Base-by-base conservation (phyloP, 352 stramenopile species). In the Pythium insidiosum region DNA sequence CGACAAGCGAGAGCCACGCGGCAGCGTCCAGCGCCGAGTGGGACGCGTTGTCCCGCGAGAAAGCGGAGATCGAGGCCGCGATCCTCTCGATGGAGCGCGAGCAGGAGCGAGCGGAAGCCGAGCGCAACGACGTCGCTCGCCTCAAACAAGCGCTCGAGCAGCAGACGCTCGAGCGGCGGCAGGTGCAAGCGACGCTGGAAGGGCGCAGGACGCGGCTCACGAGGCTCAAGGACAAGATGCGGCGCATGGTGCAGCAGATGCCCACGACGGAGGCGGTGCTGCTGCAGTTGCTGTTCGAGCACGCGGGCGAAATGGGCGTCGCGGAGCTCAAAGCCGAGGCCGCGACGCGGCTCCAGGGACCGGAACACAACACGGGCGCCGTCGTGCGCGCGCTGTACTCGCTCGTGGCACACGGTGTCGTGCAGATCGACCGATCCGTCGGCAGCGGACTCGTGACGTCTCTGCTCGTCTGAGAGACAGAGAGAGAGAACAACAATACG, bases 391-490 rank as follows among this genome's bases (percentile, higher is more conserved):
- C 71, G 22, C 53, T 84, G 5, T 84, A 84, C 42, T 74, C 68
- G 29, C 53, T 84, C 9, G 66, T 84, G 11, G 71, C 68, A 12
- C 76, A 78, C 29, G 68, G 67, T 15, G 50, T 84, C 16, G 69
- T 84, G 47, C 71, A 81, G 50, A 77, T 81, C 43, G 71, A 84
- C 47, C 58, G 71, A 6, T 79, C 68, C 4, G 71, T 65, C 33
- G 65, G 68, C 22, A 71, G 73, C 24, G 71, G 71, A 0, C 59
- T 81, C 21, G 68, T 81, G 24, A 84, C 71, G 13, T 77, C 59
- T 15, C 48, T 84, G n/a, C 47, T 84, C 30, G 56, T 84, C 5
- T 84, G 18, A 39, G n/a, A n/a, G n/a, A n/a, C n/a, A n/a, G n/a
- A n/a, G n/a, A n/a, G n/a, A n/a, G n/a, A n/a, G n/a, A n/a, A n/a